A percentile compares a stretch with the other conserved stretches of the same genome.
These are phyloP conservation scores for Yamadazyma triangularis DNA, from an alignment of 1,139 yeast species.

Conservation along the genomic window DNA sequence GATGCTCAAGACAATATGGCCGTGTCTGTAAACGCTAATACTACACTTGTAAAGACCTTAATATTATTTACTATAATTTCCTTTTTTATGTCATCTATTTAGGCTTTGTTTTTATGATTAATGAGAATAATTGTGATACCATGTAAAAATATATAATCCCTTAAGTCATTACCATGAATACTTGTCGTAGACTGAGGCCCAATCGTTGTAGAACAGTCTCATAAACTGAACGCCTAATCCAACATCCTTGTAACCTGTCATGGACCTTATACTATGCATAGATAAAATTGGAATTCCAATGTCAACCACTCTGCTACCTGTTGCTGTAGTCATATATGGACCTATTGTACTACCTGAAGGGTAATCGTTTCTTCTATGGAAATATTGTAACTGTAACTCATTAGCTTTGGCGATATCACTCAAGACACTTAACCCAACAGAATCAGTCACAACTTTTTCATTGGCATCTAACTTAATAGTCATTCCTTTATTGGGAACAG, in stretches of 20 bases:
- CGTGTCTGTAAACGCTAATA: neutral
- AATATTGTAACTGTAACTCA: slow-evolving; percentile 61
- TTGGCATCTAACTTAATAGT: slow-evolving; percentile 70
- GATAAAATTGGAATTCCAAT: slow-evolving; percentile 74
- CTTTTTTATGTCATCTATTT: neutral
- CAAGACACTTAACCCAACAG: slow-evolving; percentile 60
- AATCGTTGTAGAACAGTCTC: slow-evolving; percentile 53
- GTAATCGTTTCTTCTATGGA: slow-evolving; percentile 67
- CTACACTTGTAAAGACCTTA: too few relatives aligned
- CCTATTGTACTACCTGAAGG: slow-evolving; percentile 83
- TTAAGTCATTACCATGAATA: too few relatives aligned
- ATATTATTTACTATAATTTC: neutral
- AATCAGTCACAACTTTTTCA: slow-evolving; percentile 78
- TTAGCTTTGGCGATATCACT: slow-evolving; percentile 59
- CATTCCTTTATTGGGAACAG: slow-evolving; percentile 73
- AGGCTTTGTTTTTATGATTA: neutral
- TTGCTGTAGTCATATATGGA: slow-evolving; percentile 56
- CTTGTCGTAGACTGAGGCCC: too few relatives aligned
- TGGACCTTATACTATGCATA: slow-evolving; percentile 80
- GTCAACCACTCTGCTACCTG: slow-evolving; percentile 76
- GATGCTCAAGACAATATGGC: neutral
- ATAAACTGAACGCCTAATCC: slow-evolving; percentile 66
- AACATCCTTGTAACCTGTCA: slow-evolving; percentile 66
- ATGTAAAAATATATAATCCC: too few relatives aligned
- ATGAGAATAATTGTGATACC: too few relatives aligned